Base-by-base conservation (phyloP, 805 yeast species). In the Candida germanica region DNA sequence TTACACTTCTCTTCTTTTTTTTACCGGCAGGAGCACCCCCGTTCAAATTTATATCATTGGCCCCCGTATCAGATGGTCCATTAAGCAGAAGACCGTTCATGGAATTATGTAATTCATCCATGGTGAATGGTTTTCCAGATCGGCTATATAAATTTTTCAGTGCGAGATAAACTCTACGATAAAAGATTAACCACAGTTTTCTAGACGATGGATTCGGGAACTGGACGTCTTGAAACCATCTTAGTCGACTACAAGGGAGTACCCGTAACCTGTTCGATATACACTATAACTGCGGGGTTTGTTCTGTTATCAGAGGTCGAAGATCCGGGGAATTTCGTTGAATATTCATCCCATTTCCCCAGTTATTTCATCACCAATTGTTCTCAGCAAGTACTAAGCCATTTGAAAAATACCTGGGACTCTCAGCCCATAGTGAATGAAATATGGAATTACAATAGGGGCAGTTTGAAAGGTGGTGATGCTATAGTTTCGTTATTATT, bases 291-390 rank as follows among this genome's bases (percentile, higher is more conserved):
- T 3, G 50, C 49, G 23, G 74, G 74, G 2, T 21, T 31, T 12
- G 35, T 67, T 19, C n/a, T 26, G 26, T 47, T 52, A 29, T 16
- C 20, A 3, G 14, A 5, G 10, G 23, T 21, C 10, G 31, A 31
- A 5, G 16, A 13, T 20, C n/a, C 13, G 12, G 27, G n/a, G 9
- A 13, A 13, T 11, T 25, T 25, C n/a, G 27, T 6, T 6, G 27
- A 25, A 13, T n/a, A 11, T 6, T 11, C 15, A 12, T 7, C 12
- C 12, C 6, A 17, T 6, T 54, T 54, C 12, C 74, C 78, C 2
- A 70, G 70, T 1, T 64, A 67, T 42, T 74, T 64, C 48, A 47
- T 75, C 21, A 66, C 80, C 11, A 76, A 76, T 53, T 69, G 79
- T 47, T 49, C 66, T 6, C 39, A 29, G 10, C 38, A 35, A 3